Evolutionary conservation across 2,329 filamentous ascomycete genomes (phyloP).

Genomic region (Fusarium nodosum): DNA sequence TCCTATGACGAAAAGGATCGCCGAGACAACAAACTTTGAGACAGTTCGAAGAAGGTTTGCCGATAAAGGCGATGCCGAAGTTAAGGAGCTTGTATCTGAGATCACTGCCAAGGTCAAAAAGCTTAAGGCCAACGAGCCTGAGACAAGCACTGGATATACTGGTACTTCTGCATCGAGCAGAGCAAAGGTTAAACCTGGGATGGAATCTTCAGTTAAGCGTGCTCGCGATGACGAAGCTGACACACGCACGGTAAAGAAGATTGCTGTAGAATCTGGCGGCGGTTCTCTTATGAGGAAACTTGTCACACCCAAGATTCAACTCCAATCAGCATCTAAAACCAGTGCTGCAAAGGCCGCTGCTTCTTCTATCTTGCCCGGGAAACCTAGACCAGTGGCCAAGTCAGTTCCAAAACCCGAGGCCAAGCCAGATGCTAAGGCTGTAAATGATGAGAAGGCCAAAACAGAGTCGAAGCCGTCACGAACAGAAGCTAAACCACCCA

Average conservation of each 20-base stretch:
- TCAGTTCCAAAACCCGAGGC: constrained; percentile 56
- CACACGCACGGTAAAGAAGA: constrained; percentile 58
- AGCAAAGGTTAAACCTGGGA: constrained; percentile 54
- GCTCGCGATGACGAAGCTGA: constrained; percentile 59
- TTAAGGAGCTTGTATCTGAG: constrained; percentile 71
- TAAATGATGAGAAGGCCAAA: constrained; percentile 53
- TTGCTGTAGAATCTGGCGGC: constrained; percentile 57
- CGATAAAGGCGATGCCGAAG: constrained; percentile 74
- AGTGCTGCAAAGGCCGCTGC: constrained; percentile 51
- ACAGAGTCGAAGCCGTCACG: constrained; percentile 48
- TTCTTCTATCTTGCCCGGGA: constrained; percentile 63
- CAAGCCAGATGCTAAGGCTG: constrained; percentile 47
- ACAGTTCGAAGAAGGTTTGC: constrained; percentile 73
- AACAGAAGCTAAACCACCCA: constrained; percentile 50
- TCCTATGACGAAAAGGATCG: constrained; percentile 71
- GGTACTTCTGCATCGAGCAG: constrained; percentile 58
- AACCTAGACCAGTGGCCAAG: constrained; percentile 61
- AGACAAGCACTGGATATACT: constrained; percentile 55
- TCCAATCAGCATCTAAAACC: constrained; percentile 50
- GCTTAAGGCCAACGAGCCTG: constrained; percentile 55
- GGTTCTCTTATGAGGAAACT: constrained; percentile 58
- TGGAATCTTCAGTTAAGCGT: constrained; percentile 54
- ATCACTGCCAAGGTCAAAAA: constrained; percentile 66
- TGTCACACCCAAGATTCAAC: constrained; percentile 54
- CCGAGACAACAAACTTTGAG: constrained; percentile 75